Evolutionary conservation across 2,329 filamentous ascomycete genomes (phyloP).

Genomic region (Paecilomyces fulvus): DNA sequence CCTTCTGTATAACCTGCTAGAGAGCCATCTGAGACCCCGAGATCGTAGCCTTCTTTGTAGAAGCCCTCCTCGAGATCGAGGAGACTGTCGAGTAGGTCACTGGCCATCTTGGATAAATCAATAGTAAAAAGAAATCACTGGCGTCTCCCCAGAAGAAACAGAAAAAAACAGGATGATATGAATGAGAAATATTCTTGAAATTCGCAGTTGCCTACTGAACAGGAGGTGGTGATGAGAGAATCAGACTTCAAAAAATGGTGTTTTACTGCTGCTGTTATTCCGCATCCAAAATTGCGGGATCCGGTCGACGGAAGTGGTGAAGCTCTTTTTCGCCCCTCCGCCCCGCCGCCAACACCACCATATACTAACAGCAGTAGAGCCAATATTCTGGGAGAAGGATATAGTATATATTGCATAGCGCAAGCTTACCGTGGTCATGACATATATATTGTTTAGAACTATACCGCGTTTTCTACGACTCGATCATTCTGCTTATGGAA

Average conservation of each 20-base stretch:
- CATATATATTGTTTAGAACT: too few species aligned
- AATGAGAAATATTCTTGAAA: neutral
- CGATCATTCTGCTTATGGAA: neutral
- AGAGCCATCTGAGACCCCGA: conserved; percentile 67
- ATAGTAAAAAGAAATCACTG: neutral
- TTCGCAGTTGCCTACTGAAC: neutral
- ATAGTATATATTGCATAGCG: too few species aligned
- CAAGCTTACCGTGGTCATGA: too few species aligned
- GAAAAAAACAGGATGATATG: neutral
- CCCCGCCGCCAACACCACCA: conserved; percentile 2
- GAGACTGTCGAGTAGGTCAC: conserved; percentile 48
- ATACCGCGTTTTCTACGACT: too few species aligned
- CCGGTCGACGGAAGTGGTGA: neutral
- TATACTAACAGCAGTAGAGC: conserved; percentile 8
- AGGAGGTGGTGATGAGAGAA: neutral
- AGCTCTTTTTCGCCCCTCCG: conserved; percentile 5
- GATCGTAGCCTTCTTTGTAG: conserved; percentile 71
- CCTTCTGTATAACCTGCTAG: conserved; percentile 78
- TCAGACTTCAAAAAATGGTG: neutral
- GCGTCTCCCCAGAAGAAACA: neutral
- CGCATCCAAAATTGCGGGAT: neutral
- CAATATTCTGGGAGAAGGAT: conserved; percentile 9
- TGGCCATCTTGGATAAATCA: conserved; percentile 22
- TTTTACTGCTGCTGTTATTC: neutral
- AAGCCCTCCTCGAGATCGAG: conserved; percentile 59